Percentiles rank a stretch among this genome's conserved stretches.
Conservation (phyloP, 345 rosid species). For the Eucalyptus globulus region DNA sequence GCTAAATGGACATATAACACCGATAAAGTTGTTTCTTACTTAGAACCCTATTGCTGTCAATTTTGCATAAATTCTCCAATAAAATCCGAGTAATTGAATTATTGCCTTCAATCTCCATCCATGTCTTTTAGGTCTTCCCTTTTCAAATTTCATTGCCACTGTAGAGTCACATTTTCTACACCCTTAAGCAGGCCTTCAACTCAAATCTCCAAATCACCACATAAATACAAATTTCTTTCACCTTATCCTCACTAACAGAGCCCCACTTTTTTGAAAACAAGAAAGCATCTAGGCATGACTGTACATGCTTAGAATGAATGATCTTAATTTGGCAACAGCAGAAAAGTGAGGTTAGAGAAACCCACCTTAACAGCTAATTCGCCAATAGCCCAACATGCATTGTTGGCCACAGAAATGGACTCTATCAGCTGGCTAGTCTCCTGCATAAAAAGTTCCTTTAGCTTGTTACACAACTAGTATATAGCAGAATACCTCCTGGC, state of each 20-base stretch:
- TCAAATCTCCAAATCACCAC: background rate
- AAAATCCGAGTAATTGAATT: background rate
- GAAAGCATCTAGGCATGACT: background rate
- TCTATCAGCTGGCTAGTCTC: slow-evolving; percentile 51
- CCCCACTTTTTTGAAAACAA: background rate
- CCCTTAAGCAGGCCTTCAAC: background rate
- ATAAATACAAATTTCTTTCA: background rate
- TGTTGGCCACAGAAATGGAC: slow-evolving; percentile 81
- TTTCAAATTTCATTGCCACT: background rate
- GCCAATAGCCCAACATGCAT: slow-evolving; percentile 99
- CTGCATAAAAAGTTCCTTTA: slow-evolving; percentile 23
- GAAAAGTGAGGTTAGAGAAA: background rate
- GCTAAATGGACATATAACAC: background rate
- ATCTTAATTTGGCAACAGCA: background rate
- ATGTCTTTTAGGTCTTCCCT: background rate
- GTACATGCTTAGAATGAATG: background rate
- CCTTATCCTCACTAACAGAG: background rate
- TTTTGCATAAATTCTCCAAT: background rate
- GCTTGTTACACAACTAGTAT: background rate
- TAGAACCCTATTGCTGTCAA: background rate
- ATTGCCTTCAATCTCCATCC: background rate
- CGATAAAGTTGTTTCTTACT: background rate
- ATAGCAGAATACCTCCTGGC: background rate
- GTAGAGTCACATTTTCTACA: background rate
- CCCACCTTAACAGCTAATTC: slow-evolving; percentile 90